Percentiles rank a stretch among this genome's conserved stretches.
phyloP scores from a whole-genome alignment of 2,329 filamentous ascomycete genomes.

The Thielaviopsis euricoi region DNA sequence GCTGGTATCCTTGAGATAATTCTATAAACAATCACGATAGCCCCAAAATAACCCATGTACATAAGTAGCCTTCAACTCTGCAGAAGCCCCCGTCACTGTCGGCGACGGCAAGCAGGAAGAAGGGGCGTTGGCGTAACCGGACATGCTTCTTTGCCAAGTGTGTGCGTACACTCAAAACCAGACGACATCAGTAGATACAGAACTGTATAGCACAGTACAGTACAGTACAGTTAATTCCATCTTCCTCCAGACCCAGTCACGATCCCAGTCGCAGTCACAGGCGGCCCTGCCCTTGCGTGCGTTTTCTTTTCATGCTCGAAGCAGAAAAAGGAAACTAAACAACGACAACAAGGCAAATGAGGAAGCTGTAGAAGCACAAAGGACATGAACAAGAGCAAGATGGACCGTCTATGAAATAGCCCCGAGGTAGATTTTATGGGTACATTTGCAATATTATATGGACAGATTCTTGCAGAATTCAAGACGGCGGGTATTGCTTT shows the following conservation, averaged over 20 bases:
- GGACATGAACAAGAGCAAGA: neutral
- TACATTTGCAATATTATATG: neutral
- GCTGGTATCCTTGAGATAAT: too few species aligned
- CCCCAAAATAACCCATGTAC: too few species aligned
- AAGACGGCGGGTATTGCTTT: too few species aligned
- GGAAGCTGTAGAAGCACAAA: neutral
- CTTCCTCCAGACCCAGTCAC: neutral
- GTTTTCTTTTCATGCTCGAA: neutral
- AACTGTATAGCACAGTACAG: too few species aligned
- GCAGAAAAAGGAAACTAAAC: neutral
- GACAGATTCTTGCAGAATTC: neutral
- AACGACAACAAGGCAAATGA: neutral
- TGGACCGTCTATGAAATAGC: neutral
- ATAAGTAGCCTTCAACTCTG: too few species aligned
- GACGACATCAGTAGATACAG: too few species aligned
- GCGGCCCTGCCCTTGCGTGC: neutral
- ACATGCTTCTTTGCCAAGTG: too few species aligned
- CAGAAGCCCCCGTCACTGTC: too few species aligned
- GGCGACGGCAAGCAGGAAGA: too few species aligned
- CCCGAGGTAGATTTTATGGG: neutral
- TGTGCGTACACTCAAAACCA: too few species aligned
- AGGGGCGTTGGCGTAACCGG: too few species aligned
- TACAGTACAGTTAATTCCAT: neutral
- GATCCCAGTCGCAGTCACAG: neutral
- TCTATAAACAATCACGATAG: too few species aligned